Base-by-base conservation (phyloP, 768 basidiomycete genomes). In the Coprinopsis strossmayeri region DNA sequence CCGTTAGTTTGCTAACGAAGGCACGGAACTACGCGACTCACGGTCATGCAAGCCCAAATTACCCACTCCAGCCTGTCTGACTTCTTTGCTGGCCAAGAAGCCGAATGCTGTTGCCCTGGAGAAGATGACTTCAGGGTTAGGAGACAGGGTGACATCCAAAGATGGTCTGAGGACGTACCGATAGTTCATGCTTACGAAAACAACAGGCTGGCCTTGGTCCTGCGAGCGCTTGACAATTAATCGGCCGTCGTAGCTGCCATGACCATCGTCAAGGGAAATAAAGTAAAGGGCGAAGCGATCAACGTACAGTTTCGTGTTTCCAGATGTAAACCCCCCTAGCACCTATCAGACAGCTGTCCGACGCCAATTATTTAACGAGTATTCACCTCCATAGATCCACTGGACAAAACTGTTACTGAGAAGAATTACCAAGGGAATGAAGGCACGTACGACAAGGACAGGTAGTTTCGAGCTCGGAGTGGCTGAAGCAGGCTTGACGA, bases 181-280 rank as follows among this genome's bases (percentile, higher is more conserved):
- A 56, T 79, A 79, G 53, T 81, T 81, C 69, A 78, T 71, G 30
- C 71, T 69, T 1, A 77, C 76, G 51, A 72, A 78, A 2, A 78
- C 64, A 13, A 78, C 62, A 2, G 77, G 77, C 42, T 72, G 56
- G 5, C 66, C 68, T 12, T 76, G 54, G 25, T 61, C 62, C 18
- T 71, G 63, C 0, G 76, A 78, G 10, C 72, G 68, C 20, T 68
- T 55, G 5, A 79, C 74, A 21, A 78, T 65, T 4, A 44, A 38
- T 5, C 57, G 53, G 23, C 51, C 72, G 46, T 76, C 71, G 21
- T 39, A n/a, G n/a, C n/a, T n/a, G n/a, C n/a, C n/a, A n/a, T n/a
- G n/a, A n/a, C n/a, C n/a, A n/a, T n/a, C n/a, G n/a, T n/a, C n/a
- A n/a, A n/a, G n/a, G n/a, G n/a, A n/a, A n/a, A n/a, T n/a, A n/a